Base-by-base conservation (phyloP, 1,284 basidiomycete genomes). In the Naganishia cerealis region DNA sequence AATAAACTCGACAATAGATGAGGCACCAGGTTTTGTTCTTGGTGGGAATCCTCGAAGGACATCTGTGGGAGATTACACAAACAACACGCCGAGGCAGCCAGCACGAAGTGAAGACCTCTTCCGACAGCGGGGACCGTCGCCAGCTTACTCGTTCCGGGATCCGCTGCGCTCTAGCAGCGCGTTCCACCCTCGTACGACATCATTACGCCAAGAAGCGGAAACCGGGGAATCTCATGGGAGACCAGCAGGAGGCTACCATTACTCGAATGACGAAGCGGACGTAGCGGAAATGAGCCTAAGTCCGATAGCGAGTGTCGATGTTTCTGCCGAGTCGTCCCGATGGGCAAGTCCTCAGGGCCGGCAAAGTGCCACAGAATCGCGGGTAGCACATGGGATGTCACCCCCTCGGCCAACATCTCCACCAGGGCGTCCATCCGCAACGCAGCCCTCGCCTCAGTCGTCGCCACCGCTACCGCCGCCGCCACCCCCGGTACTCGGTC, bases 101-200 rank as follows among this genome's bases (percentile, higher is more conserved):
- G 61, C 38, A 4, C 50, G 38, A 8, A 63, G 18, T 50, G 61
- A 63, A 53, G 50, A 54, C 15, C 61, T 63, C 9, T 63, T 54
- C 61, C 26, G 61, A 33, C 61, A 77, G 16, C 69, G 79, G 50
- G 80, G 80, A 3, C 80, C 79, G 5, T 79, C 79, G 1, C 80
- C 80, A 3, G 80, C 80, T 1, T 81, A 80, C 62, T 52, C 65
- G 4, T 40, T 66, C 1, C 65, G 54, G 2, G 69, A 70, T 67
- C 69, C 69, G 2, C 42, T 70, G 21, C 54, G 56, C 21, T 43
- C 53, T 26, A 59, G 46, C 9, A 61, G 58, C 16, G 57, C 48
- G 12, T 62, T 50, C 26, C 59, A 65, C 46, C 63, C 58, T 40
- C 65, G 42, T 29, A 67, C 66, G 50, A 42, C 50, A 9, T 58